Evolutionary conservation across 371 early-diverging fungal genomes (phyloP), one percentile per base, ranked within the genome.

Genomic region (Mortierella polycephala): DNA sequence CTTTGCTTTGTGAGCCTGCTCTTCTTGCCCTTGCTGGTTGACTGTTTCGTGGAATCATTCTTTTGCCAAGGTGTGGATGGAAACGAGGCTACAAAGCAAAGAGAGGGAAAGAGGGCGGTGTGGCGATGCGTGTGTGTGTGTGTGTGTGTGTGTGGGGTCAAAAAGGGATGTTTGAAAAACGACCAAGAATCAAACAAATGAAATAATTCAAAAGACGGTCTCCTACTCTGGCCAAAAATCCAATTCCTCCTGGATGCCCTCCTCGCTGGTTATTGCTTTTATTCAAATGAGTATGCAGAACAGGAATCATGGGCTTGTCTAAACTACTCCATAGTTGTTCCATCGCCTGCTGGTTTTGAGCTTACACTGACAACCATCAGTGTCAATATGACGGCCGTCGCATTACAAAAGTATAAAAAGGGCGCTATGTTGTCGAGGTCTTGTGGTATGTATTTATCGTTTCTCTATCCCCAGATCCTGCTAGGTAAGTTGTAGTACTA

Each of bases 391-490:
- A 30, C 4, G 1, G 30, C 30, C 2, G 30, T 4, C 30, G 30
- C 30, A 30, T 30, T 30, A 4, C 30, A 30, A 30, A 4, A 30
- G 30, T 30, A 30, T 30, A 30, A 56, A 20, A 30, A 55, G 45
- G 39, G n/a, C 23, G 56, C 44, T 14, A 47, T 30, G 30, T 30
- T 30, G 30, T 30, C 30, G 30, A 30, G 30, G 30, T 30, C 30
- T 30, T 30, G 30, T 30, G 30, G 30, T 30, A 30, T 30, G 39
- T 57, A 14, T 57, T 45, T 46, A 7, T 40, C 39, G n/a, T 21
- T 65, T 64, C 71, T 64, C 44, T 71, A 30, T 30, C 30, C 44
- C 65, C 65, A 55, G 71, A 71, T 60, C 71, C 71, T 71, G 71
- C 71, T 46, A 61, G 64, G 64, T 60, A 64, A 71, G 71, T 64